Percentiles rank a stretch among this genome's conserved stretches.
Evolutionary conservation across 1,139 yeast genomes (phyloP).

Genomic region (Blastobotrys serpentis): DNA sequence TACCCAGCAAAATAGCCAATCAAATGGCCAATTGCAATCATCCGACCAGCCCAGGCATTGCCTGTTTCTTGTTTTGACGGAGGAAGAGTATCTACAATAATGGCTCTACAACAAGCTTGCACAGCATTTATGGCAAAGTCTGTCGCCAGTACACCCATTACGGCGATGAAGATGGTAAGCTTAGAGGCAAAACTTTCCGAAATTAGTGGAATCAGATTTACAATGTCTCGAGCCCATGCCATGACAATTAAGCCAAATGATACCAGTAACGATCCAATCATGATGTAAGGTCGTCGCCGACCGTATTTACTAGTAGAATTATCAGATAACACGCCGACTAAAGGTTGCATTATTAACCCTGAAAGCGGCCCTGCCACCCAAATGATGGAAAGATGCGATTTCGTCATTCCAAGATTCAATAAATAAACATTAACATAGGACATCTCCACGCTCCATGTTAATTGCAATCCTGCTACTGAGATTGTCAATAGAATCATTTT

Average conservation of each 20-base stretch:
- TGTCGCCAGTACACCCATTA: conserved; percentile 49
- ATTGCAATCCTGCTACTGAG: conserved; percentile 41
- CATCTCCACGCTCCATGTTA: conserved; percentile 46
- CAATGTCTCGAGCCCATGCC: conserved; percentile 49
- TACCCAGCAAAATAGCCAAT: conserved; percentile 51
- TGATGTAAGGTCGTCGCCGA: conserved; percentile 54
- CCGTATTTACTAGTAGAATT: conserved; percentile 47
- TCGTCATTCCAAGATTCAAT: conserved; percentile 54
- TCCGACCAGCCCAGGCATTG: conserved; percentile 73
- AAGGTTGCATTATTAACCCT: conserved; percentile 59
- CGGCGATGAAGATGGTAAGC: conserved; percentile 45
- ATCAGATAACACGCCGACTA: conserved; percentile 57
- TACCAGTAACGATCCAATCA: conserved; percentile 52
- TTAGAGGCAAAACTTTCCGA: not conserved
- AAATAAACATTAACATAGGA: conserved; percentile 41
- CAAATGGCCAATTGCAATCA: conserved; percentile 59
- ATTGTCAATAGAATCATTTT: conserved; percentile 39
- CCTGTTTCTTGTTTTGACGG: conserved; percentile 54
- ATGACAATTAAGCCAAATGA: conserved; percentile 45
- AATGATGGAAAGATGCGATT: conserved; percentile 50
- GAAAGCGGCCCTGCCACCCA: conserved; percentile 66
- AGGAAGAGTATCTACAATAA: conserved; percentile 58
- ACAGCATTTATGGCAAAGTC: conserved; percentile 59
- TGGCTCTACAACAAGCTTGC: conserved; percentile 59
- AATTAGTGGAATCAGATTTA: conserved; percentile 15